These are phyloP conservation scores for Bryoerythrophyllum caledonicum DNA, from an alignment of 225 moss, liverwort and hornwort species.

Conservation along the genomic window DNA sequence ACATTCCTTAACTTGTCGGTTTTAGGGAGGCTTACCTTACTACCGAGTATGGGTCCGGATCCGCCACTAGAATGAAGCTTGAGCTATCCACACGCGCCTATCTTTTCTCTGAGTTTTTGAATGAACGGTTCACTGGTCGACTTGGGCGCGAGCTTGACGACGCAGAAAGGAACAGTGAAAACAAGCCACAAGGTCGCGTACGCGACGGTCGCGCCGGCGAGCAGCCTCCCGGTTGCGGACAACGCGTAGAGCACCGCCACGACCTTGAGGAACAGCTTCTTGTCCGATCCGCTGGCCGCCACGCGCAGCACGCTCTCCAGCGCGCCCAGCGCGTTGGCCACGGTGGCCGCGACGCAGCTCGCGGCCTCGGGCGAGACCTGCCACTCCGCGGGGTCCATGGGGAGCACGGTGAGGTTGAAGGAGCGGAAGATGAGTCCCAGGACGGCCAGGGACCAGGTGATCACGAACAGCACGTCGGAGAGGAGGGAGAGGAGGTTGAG, in stretches of 20 bases:
- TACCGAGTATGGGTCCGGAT: not conserved
- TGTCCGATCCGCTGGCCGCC: slow-evolving; percentile 88
- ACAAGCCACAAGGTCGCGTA: slow-evolving; percentile 75
- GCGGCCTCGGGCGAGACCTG: slow-evolving; percentile 73
- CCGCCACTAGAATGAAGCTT: not conserved
- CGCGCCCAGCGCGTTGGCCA: slow-evolving; percentile 86
- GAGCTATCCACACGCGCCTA: slow-evolving; percentile 10
- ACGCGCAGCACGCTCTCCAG: slow-evolving; percentile 86
- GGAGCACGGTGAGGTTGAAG: slow-evolving; percentile 66
- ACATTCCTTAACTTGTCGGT: too few relatives aligned
- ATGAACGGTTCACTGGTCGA: slow-evolving; percentile 58
- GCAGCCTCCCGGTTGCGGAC: slow-evolving; percentile 68
- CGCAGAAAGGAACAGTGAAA: slow-evolving; percentile 64
- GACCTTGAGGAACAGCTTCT: slow-evolving; percentile 82
- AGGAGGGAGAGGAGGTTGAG: slow-evolving; percentile 57
- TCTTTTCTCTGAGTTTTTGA: slow-evolving; percentile 42
- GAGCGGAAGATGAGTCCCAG: slow-evolving; percentile 81
- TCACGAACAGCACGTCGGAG: slow-evolving; percentile 74
- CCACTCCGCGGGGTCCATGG: slow-evolving; percentile 84
- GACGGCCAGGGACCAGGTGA: slow-evolving; percentile 75
- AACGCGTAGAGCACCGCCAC: slow-evolving; percentile 57
- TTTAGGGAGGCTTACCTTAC: too few relatives aligned
- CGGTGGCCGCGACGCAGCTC: slow-evolving; percentile 64
- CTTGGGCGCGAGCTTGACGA: slow-evolving; percentile 67
- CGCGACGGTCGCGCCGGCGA: slow-evolving; percentile 76